These are phyloP conservation scores for Leishmania tarentolae DNA, from an alignment of 208 protist genomes.

Conservation along the genomic window DNA sequence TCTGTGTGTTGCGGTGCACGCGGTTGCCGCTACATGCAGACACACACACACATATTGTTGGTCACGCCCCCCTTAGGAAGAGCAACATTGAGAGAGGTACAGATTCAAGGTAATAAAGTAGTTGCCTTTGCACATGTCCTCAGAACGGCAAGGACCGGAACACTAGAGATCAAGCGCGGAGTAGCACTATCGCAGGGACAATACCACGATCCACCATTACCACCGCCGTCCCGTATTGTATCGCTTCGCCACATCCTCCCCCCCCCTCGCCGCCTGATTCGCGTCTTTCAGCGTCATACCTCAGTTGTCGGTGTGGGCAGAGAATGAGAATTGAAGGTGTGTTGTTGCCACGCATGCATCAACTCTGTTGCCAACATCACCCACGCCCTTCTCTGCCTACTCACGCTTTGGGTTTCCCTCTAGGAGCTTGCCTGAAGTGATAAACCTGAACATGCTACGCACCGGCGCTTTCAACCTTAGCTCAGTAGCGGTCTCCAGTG, in stretches of 20 bases:
- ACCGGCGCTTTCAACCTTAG: conserved; percentile 1
- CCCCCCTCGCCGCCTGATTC: background rate
- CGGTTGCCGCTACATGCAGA: background rate
- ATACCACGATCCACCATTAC: background rate
- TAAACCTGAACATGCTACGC: conserved; percentile 16
- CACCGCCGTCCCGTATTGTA: background rate
- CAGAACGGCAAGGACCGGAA: background rate
- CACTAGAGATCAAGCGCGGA: background rate
- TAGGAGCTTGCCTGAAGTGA: background rate
- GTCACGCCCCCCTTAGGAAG: background rate
- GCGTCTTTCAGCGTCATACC: background rate
- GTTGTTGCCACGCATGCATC: background rate
- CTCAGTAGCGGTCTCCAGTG: conserved; percentile 6
- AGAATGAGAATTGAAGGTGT: background rate
- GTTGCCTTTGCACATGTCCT: background rate
- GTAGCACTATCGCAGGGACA: background rate
- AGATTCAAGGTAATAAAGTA: background rate
- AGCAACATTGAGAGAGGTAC: background rate
- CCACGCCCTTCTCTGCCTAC: background rate
- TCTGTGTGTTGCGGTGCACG: background rate
- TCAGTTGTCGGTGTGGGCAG: background rate
- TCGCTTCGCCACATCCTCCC: background rate
- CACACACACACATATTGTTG: background rate
- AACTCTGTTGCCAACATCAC: background rate
- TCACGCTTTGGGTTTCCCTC: background rate